Evolutionary conservation across 2,329 filamentous ascomycete genomes (phyloP).

Genomic region (Epichloe baconii): DNA sequence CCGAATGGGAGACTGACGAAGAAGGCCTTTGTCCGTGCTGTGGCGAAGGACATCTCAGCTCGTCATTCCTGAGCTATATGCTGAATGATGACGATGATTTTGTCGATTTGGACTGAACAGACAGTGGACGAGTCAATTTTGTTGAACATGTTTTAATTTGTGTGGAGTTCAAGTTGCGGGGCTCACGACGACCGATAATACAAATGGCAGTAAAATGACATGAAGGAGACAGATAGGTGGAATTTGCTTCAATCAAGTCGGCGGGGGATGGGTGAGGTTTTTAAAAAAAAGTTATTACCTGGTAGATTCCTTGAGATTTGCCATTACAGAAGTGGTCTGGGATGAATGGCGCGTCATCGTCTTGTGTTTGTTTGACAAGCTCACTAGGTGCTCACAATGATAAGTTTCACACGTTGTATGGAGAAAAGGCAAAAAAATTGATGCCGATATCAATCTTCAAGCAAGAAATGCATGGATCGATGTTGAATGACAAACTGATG

Average conservation of each 20-base stretch:
- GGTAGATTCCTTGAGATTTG: background rate
- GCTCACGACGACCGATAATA: background rate
- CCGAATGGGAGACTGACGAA: constrained; percentile 21
- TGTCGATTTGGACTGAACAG: constrained; percentile 1
- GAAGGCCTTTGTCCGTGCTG: constrained; percentile 27
- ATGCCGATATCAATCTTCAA: too few relatives aligned
- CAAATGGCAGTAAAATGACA: background rate
- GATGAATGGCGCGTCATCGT: background rate
- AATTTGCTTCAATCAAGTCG: background rate
- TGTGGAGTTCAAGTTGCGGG: background rate
- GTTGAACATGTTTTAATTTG: background rate
- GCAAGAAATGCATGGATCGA: too few relatives aligned
- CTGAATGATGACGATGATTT: constrained; percentile 8
- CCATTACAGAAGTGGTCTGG: background rate
- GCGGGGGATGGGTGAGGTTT: too few relatives aligned
- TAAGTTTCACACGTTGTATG: background rate
- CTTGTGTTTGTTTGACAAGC: background rate
- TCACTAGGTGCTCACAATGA: background rate
- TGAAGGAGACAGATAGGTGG: background rate
- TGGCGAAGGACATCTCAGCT: constrained; percentile 24
- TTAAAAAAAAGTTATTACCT: background rate
- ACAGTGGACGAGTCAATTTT: background rate
- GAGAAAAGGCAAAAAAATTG: background rate
- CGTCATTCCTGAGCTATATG: constrained; percentile 21
- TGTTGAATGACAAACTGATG: too few relatives aligned